Evolutionary conservation across 2,329 filamentous ascomycete genomes (phyloP).

Genomic region (Pseudogymnoascus sp.): DNA sequence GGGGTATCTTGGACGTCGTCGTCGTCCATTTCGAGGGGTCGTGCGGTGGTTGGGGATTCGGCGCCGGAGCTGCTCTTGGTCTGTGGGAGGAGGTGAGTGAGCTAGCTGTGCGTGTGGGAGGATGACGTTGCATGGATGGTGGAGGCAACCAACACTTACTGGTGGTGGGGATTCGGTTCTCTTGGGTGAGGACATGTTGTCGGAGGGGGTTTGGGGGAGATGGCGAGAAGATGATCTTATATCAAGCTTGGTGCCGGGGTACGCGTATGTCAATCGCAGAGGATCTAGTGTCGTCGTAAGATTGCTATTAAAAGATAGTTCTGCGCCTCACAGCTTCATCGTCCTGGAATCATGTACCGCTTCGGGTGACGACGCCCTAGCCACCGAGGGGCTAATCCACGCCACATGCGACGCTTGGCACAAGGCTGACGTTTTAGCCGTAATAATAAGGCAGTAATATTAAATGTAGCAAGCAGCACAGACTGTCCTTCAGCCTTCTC

Average conservation of each 20-base stretch:
- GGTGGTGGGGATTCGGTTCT: conserved; percentile 10
- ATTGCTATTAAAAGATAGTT: neutral
- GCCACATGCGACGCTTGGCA: conserved; percentile 8
- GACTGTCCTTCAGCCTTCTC: conserved; percentile 5
- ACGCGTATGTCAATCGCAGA: neutral
- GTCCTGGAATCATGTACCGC: conserved; percentile 3
- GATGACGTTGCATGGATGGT: conserved; percentile 6
- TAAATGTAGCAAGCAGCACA: neutral
- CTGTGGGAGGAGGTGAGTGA: conserved; percentile 23
- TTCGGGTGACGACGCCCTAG: conserved; percentile 7
- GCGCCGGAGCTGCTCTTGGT: conserved; percentile 40
- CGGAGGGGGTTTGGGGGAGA: neutral
- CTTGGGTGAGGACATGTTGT: conserved; percentile 8
- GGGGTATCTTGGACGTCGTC: conserved; percentile 57
- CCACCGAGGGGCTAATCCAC: conserved; percentile 9
- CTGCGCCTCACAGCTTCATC: conserved; percentile 1
- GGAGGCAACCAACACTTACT: neutral
- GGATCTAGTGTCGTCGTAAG: conserved; percentile 3
- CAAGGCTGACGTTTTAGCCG: neutral
- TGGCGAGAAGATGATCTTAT: neutral
- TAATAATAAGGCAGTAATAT: neutral
- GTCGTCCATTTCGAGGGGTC: conserved; percentile 61
- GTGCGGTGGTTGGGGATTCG: conserved; percentile 58
- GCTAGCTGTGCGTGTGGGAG: conserved; percentile 13
- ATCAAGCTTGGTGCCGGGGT: neutral